phyloP scores from a whole-genome alignment of 768 basidiomycete genomes.

The Lanmaoa pseudosensibilis region DNA sequence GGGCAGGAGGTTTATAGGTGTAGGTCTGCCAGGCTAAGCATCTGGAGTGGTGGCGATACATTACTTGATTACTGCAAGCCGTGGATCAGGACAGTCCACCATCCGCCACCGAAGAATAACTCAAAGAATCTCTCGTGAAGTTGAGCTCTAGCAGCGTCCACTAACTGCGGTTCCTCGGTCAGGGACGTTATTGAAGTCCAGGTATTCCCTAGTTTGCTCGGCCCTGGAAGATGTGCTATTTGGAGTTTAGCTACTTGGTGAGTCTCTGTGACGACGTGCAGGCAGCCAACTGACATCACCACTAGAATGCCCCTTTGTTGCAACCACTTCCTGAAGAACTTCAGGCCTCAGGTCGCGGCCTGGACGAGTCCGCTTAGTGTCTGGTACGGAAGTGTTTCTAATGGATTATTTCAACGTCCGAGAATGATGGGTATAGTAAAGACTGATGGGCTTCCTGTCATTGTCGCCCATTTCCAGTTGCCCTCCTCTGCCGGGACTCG shows the following conservation, averaged over 20 bases:
- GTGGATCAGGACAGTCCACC: neutral
- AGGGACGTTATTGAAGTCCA: neutral
- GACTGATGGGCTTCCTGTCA: neutral
- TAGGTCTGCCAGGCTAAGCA: too few species aligned
- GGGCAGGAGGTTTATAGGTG: too few species aligned
- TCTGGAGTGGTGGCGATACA: neutral
- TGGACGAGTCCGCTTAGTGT: too few species aligned
- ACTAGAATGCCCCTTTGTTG: constrained; percentile 2
- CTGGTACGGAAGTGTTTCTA: neutral
- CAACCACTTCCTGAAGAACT: neutral
- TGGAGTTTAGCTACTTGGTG: neutral
- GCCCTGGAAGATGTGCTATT: constrained; percentile 2
- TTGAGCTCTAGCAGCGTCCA: neutral
- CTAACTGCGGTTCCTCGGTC: neutral
- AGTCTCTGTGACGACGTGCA: neutral
- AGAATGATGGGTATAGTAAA: neutral
- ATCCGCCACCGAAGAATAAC: neutral
- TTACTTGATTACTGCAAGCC: neutral
- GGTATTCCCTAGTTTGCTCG: neutral
- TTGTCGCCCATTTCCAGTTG: neutral
- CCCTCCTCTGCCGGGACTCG: constrained; percentile 5
- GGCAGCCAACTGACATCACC: neutral
- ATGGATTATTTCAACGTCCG: neutral
- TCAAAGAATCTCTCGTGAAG: constrained; percentile 3
- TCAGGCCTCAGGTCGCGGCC: too few species aligned